Base-by-base conservation (phyloP, 371 early-diverging fungal genomes). In the Rhizopus delemar region DNA sequence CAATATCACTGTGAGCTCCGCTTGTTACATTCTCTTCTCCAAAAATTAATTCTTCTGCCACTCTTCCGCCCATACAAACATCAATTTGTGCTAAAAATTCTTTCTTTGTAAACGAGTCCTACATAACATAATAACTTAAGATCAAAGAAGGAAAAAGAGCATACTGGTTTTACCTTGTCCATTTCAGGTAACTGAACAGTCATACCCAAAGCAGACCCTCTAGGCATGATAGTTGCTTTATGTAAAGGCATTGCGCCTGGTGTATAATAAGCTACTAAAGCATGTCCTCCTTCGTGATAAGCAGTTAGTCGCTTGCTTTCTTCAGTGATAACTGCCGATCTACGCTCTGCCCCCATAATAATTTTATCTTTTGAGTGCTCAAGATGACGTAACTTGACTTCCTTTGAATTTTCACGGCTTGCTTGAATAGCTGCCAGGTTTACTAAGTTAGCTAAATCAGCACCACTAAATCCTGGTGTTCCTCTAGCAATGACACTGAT, bases 241-340 rank as follows among this genome's bases (percentile, higher is more conserved):
- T 98, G 97, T 56, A 99, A 69, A 13, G 97, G 95, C 85, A 92
- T 86, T 7, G 99, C 96, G 4, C 96, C 96, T 6, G 88, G 86
- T n/a, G 97, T 97, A 76, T 90, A 93, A 62, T 93, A 83, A 3
- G 98, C 98, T 4, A 95, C 96, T 36, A 99, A 77, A 0, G 99
- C 92, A 73, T 99, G 99, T 0, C 99, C 99, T 36, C 96, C 97
- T 74, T 99, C 99, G 69, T 99, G 99, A 66, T 96, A 98, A 2
- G 99, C 98, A 3, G 98, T 98, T 34, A 93, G 69, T 29, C 81
- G 77, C 64, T 93, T 94, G 68, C 82, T 87, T 53, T 94, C 90
- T 34, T 91, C 92, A 2, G 95, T 92, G 50, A 98, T 90, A 7
- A 95, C 91, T 3, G 96, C 95, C 13, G 90, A 90, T 66, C 88